Evolutionary conservation across 2,329 filamentous ascomycete genomes (phyloP).

Genomic region (Fusarium sp.): DNA sequence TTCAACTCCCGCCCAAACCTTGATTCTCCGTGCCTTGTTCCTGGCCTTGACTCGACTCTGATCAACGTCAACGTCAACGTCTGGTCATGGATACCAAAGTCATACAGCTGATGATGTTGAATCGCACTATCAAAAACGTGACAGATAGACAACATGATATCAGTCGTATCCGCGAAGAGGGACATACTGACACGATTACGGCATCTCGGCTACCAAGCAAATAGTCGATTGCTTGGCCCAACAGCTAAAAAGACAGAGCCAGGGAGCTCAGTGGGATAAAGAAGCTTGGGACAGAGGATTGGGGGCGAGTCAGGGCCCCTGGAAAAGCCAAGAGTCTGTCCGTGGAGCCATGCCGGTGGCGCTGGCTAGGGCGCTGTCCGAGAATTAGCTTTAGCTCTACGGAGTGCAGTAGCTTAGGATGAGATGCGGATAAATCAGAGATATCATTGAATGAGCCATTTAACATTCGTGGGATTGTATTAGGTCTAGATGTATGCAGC

Average conservation of each 20-base stretch:
- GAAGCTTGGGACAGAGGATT: conserved; percentile 4
- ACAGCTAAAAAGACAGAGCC: not conserved
- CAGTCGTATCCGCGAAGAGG: not conserved
- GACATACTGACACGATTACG: conserved; percentile 23
- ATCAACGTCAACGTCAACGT: not conserved
- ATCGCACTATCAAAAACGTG: conserved; percentile 7
- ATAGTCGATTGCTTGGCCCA: conserved; percentile 13
- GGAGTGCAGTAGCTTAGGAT: not conserved
- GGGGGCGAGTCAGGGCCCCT: conserved; percentile 27
- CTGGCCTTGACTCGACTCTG: conserved; percentile 6
- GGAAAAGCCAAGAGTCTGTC: conserved; percentile 17
- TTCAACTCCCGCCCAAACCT: conserved; percentile 25
- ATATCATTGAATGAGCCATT: not conserved
- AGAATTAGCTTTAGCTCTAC: conserved; percentile 6
- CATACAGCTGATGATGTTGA: not conserved
- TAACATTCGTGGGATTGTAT: conserved; percentile 29
- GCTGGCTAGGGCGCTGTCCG: conserved; percentile 5
- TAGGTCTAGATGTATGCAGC: conserved; percentile 23
- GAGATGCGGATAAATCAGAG: conserved; percentile 18
- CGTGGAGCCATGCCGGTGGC: conserved; percentile 27
- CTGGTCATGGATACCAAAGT: conserved; percentile 2
- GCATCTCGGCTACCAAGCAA: conserved; percentile 36
- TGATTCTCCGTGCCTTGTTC: conserved; percentile 27
- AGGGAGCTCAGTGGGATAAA: not conserved
- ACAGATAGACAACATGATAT: not conserved